Evolutionary conservation across 1,139 yeast genomes (phyloP), one percentile per base, ranked within the genome.

Genomic region (Saccharomyces uvarum): DNA sequence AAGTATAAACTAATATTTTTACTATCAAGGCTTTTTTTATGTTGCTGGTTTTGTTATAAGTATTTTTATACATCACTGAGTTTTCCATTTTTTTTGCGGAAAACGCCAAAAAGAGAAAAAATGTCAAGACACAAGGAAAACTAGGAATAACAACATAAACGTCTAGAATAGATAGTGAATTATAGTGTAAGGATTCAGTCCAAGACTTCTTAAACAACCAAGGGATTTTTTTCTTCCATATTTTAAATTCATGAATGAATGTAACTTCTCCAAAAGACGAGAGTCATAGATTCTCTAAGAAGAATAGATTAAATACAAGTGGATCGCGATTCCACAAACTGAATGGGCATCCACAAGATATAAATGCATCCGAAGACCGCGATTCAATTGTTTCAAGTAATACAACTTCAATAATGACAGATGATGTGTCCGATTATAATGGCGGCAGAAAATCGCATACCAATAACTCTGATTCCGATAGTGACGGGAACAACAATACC

Each of bases 381-480:
- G 46, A 41, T 50, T 50, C 44, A 32, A 49, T 47, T 33, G 48
- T 61, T 13, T 63, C 66, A 7, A 62, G 60, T 52, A 61, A 58
- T 49, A 61, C 64, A 26, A 63, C 66, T 4, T 57, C 65, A 14
- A 64, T 63, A 11, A 52, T 54, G 13, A 50, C 56, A 21, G 54
- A 53, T 7, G 27, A 38, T 13, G 52, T 33, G 8, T 26, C 42
- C n/a, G 47, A 52, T 5, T 32, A 52, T 8, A 41, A 46, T 27
- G 26, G 53, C 38, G 11, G 41, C 46, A 19, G 55, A 51, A 27
- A 47, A 56, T 29, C 53, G 55, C 21, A 47, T 50, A 47, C 58
- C 54, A 31, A 55, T 53, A 7, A 38, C 32, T 9, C 21, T 4
- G 19, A 38, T 38, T 38, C 44, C 19, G 44, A 38, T 9, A 38